Evolutionary conservation across 371 early-diverging fungal genomes (phyloP).

Genomic region (Rhizopus stolonifer): DNA sequence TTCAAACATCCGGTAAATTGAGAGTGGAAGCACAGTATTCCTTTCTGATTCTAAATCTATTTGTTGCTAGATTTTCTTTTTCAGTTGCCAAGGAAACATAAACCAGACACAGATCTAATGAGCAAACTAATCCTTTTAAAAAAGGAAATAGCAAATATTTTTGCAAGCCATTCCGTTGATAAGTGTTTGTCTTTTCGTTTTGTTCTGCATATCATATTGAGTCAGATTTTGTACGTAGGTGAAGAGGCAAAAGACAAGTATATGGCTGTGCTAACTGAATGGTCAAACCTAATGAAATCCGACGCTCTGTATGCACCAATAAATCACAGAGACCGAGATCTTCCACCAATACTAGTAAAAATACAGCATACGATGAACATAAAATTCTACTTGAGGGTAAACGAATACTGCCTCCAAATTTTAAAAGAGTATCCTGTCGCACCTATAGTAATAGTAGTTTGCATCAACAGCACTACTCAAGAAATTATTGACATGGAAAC

Average conservation of each 20-base stretch:
- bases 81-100: too few species aligned
- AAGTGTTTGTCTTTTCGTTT: too few species aligned
- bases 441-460: constrained; percentile 9
- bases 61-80: too few species aligned
- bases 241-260: neutral
- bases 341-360: constrained; percentile 1
- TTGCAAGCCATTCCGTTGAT: too few species aligned
- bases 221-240: too few species aligned
- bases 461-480: constrained; percentile 11
- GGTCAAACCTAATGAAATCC: neutral
- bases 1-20: too few species aligned
- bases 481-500: constrained; percentile 6
- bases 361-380: constrained; percentile 2
- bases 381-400: neutral
- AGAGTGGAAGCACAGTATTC: too few species aligned
- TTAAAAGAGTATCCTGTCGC: constrained; percentile 12
- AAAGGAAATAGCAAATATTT: too few species aligned
- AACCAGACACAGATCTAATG: too few species aligned
- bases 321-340: neutral
- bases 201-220: too few species aligned
- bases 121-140: too few species aligned
- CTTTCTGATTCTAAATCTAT: too few species aligned
- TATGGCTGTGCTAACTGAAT: neutral
- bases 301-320: neutral
- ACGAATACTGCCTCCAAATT: constrained; percentile 2